Conservation (phyloP, 768 basidiomycete species). For the Lentinula boryana region DNA sequence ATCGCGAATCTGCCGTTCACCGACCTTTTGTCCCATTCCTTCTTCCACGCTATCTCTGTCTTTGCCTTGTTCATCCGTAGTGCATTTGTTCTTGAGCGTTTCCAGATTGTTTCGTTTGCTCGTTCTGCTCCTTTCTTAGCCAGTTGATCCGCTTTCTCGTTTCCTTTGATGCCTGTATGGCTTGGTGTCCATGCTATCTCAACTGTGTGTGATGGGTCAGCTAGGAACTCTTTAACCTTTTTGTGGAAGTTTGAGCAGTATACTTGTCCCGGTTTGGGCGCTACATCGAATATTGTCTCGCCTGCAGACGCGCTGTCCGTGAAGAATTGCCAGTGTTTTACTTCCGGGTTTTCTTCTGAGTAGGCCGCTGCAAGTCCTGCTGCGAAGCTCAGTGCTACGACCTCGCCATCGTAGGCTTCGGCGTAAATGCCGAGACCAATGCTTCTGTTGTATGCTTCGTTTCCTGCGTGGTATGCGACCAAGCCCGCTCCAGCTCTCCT, state of each 20-base stretch:
- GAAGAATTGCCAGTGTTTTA: background rate
- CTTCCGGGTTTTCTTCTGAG: background rate
- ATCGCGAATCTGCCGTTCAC: background rate
- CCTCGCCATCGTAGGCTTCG: no score
- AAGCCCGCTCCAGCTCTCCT: background rate
- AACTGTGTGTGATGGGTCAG: no score
- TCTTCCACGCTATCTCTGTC: background rate
- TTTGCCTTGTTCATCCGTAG: background rate
- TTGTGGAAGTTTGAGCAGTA: no score
- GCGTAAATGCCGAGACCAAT: no score
- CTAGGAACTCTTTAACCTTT: no score
- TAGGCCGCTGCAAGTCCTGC: no score
- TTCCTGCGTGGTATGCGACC: background rate
- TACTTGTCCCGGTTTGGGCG: no score
- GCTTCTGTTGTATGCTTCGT: no score
- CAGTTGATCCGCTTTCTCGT: background rate
- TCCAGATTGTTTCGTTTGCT: background rate
- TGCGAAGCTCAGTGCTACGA: no score
- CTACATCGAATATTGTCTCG: no score
- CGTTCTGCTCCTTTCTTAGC: background rate
- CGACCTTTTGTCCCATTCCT: background rate
- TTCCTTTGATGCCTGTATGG: background rate
- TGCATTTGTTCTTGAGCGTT: background rate
- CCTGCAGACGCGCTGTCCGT: background rate
- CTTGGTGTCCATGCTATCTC: background rate